These are phyloP conservation scores for Aureobasidium zeae DNA, from an alignment of 2,329 filamentous ascomycete species.

Conservation along the genomic window DNA sequence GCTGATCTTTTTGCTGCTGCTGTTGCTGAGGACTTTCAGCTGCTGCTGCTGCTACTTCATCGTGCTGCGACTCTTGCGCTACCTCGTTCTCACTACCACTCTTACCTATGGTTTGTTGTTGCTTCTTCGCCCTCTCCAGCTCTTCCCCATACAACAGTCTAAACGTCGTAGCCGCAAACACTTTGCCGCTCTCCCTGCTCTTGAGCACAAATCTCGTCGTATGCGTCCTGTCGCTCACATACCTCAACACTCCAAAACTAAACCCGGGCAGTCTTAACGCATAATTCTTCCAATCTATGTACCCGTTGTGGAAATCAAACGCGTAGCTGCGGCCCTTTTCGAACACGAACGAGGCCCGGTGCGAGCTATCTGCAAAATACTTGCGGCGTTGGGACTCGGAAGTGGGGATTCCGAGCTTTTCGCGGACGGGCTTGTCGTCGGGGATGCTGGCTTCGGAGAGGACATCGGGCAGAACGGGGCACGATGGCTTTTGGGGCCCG, in stretches of 20 bases:
- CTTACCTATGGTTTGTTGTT: neutral
- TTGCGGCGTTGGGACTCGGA: slow-evolving; percentile 38
- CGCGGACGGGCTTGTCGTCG: slow-evolving; percentile 29
- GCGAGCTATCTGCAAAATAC: slow-evolving; percentile 30
- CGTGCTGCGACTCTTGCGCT: neutral
- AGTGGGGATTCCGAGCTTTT: slow-evolving; percentile 28
- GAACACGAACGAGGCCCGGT: slow-evolving; percentile 33
- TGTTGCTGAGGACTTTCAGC: slow-evolving; percentile 1
- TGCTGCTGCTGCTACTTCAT: neutral
- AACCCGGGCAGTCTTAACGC: slow-evolving; percentile 38
- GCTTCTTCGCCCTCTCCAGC: slow-evolving; percentile 26
- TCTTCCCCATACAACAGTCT: slow-evolving; percentile 38
- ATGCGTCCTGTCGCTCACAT: slow-evolving; percentile 39
- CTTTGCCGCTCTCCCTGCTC: slow-evolving; percentile 33
- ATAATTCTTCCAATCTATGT: slow-evolving; percentile 41
- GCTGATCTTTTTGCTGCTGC: slow-evolving; percentile 5
- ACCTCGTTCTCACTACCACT: neutral
- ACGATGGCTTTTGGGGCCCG: slow-evolving; percentile 19
- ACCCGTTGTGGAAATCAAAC: slow-evolving; percentile 41
- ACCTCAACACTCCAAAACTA: slow-evolving; percentile 36
- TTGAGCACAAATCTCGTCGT: slow-evolving; percentile 39
- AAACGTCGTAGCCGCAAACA: slow-evolving; percentile 38
- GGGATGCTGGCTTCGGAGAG: slow-evolving; percentile 34
- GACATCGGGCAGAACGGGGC: slow-evolving; percentile 22
- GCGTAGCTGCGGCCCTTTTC: slow-evolving; percentile 37